phyloP scores from a whole-genome alignment of 1,284 basidiomycete genomes.

The Pisolithus thermaeus region DNA sequence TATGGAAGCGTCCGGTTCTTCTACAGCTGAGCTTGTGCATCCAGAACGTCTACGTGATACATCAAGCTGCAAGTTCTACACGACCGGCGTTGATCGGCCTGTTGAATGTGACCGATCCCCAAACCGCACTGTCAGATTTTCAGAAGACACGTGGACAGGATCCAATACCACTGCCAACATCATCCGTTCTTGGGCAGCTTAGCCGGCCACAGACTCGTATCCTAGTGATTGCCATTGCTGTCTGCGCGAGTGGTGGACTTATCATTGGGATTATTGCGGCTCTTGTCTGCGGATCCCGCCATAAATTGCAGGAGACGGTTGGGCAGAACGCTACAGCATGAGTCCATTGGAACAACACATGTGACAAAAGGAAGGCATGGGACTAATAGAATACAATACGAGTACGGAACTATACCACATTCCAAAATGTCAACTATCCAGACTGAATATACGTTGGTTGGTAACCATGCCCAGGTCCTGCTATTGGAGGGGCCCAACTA shows the following conservation, averaged over 20 bases:
- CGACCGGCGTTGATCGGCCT: constrained; percentile 45
- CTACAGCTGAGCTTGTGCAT: background rate
- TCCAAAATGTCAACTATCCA: constrained; percentile 8
- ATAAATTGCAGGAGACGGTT: background rate
- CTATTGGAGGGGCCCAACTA: constrained; percentile 42
- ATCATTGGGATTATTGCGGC: constrained; percentile 30
- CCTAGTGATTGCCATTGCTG: constrained; percentile 9
- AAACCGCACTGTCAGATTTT: constrained; percentile 36
- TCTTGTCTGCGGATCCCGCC: background rate
- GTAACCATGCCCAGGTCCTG: constrained; percentile 22
- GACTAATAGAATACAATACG: background rate
- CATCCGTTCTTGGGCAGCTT: constrained; percentile 10
- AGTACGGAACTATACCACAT: background rate
- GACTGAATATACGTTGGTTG: constrained; percentile 25
- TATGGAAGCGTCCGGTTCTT: background rate
- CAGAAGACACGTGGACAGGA: constrained; percentile 41
- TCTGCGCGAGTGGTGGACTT: constrained; percentile 24
- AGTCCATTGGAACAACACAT: too few species aligned
- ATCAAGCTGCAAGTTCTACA: constrained; percentile 38
- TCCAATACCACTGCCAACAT: constrained; percentile 23
- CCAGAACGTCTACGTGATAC: constrained; percentile 53
- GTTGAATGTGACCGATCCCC: constrained; percentile 39
- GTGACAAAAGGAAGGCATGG: background rate
- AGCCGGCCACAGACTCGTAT: constrained; percentile 14
- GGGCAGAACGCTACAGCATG: background rate